Conservation (phyloP, 2,329 filamentous ascomycete species). For the Truncatella angustata region DNA sequence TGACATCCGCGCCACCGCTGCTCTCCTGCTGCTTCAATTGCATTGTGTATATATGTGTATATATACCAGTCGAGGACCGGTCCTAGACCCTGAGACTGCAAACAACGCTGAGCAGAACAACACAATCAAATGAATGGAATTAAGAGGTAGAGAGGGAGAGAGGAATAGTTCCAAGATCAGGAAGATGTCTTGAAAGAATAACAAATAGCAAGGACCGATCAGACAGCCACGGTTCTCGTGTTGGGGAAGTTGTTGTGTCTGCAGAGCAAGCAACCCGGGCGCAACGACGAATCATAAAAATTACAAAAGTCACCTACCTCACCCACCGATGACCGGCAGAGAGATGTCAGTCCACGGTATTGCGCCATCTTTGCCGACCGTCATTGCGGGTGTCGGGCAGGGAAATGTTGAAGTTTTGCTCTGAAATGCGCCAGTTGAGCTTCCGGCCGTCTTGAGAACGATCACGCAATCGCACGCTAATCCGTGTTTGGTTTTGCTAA, state of each 20-base stretch:
- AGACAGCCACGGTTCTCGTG: not conserved
- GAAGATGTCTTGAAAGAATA: slow-evolving; percentile 10
- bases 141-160: not conserved
- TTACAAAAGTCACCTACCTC: slow-evolving; percentile 19
- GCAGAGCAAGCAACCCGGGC: slow-evolving; percentile 9
- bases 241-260: not conserved
- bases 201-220: slow-evolving; percentile 8
- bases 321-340: slow-evolving; percentile 9
- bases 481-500: slow-evolving; percentile 12
- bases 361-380: slow-evolving; percentile 13
- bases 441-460: slow-evolving; percentile 9
- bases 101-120: slow-evolving; percentile 1
- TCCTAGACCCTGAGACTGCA: not conserved
- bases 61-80: slow-evolving; percentile 5
- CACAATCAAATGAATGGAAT: slow-evolving; percentile 5
- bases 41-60: slow-evolving; percentile 20
- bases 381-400: slow-evolving; percentile 2
- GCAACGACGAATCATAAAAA: slow-evolving; percentile 8
- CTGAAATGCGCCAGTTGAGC: slow-evolving; percentile 10
- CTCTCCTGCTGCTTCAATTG: slow-evolving; percentile 37
- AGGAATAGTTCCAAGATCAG: slow-evolving; percentile 5
- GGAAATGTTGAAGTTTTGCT: slow-evolving; percentile 16
- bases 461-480: slow-evolving; percentile 23
- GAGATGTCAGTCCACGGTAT: slow-evolving; percentile 5
- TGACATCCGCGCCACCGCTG: slow-evolving; percentile 29